Evolutionary conservation across 345 rosid genomes (phyloP), one percentile per base, ranked within the genome.

Genomic region (Excoecaria cochinchinensis): DNA sequence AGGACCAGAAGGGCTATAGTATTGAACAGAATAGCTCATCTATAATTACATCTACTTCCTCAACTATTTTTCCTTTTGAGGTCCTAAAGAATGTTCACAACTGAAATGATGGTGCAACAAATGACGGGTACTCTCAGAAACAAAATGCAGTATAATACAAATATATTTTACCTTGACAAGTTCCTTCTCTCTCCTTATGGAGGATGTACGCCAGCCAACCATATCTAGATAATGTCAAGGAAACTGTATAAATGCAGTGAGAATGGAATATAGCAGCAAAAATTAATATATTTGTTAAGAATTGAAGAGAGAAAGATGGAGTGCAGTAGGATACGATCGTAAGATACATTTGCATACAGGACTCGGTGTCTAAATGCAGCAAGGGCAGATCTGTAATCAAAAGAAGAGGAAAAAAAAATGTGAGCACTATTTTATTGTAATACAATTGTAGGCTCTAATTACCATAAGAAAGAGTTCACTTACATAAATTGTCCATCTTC

Each of bases 161-260:
- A 48, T 9, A 6, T 48, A 51, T 31, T 86, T 85, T 81, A 92
- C 98, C 92, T 85, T 89, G 22, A 87, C 84, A 76, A 91, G 97
- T 85, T 95, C 99, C 21, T 80, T 87, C 84, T 91, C 98, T 84
- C 99, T 87, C 85, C 99, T 91, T 69, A 95, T 85, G 70, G 99
- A 95, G 63, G 99, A 95, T 67, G 98, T 95, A 71, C 99, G 99
- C 99, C 99, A 95, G 70, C 99, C 99, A 76, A 95, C 99, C 99
- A 95, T 93, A 84, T 95, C 98, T 92, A 82, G 69, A 75, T 64
- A 14, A 64, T 60, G 87, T 83, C 85, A 91, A 91, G 82, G 85
- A 87, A 82, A 66, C 69, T 58, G 72, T 46, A 17, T 16, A 68
- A 9, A 48, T 22, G 70, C 60, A 75, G n/a, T 67, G 67, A 67